A percentile compares a stretch with the other conserved stretches of the same genome.
Evolutionary conservation across 768 basidiomycete genomes (phyloP).

Genomic region (Tulasnella sp.): DNA sequence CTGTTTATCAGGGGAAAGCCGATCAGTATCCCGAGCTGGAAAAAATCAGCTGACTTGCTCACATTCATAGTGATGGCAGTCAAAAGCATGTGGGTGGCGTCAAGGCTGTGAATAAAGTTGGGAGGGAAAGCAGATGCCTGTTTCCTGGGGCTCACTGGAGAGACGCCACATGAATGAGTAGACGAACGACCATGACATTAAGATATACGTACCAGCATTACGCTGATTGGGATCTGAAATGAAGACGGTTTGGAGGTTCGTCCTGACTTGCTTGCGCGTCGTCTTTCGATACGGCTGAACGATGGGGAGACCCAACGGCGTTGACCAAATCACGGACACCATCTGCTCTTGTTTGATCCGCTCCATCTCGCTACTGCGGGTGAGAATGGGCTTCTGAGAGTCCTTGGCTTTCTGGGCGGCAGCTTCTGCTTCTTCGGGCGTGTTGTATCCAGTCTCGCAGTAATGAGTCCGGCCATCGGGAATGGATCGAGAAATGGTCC

Average conservation of each 20-base stretch:
- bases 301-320: constrained; percentile 87
- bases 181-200: neutral
- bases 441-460: neutral
- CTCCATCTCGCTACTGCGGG: neutral
- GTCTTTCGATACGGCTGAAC: constrained; percentile 90
- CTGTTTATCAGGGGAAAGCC: constrained; percentile 31
- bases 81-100: constrained; percentile 98
- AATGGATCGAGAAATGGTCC: constrained; percentile 77
- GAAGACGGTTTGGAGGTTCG: constrained; percentile 73
- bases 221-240: constrained; percentile 77
- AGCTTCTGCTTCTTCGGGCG: constrained; percentile 29
- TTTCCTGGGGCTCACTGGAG: constrained; percentile 61
- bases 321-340: constrained; percentile 94
- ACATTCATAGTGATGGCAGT: constrained; percentile 85
- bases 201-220: constrained; percentile 41
- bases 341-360: constrained; percentile 62
- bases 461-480: constrained; percentile 27
- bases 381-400: neutral
- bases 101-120: constrained; percentile 95
- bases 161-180: neutral
- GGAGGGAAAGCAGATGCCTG: constrained; percentile 97
- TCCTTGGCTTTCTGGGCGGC: neutral
- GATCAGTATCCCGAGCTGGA: neutral
- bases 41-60: constrained; percentile 19
- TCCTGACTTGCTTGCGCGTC: constrained; percentile 64